phyloP scores from a whole-genome alignment of 345 rosid species.

The Eucalyptus sp. region DNA sequence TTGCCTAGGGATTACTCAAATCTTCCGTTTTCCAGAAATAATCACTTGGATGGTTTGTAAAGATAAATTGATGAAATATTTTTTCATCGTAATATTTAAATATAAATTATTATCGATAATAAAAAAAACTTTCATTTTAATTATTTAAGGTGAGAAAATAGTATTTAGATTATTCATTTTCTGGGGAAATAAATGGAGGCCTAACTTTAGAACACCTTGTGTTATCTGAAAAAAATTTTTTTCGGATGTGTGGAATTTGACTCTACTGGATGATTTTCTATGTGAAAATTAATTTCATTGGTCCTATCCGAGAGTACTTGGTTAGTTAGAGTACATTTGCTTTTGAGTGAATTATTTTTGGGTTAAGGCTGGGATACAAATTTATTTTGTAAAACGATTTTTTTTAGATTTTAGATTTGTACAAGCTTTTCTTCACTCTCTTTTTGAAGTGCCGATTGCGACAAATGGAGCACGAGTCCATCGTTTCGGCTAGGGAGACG shows the following conservation, averaged over 20 bases:
- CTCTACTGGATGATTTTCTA: not conserved
- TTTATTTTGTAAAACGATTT: not conserved
- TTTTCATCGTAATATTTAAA: rapidly evolving
- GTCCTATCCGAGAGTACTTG: not conserved
- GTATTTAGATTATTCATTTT: too few relatives aligned
- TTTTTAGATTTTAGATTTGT: not conserved
- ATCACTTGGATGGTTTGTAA: too few relatives aligned
- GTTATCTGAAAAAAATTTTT: not conserved
- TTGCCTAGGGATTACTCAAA: not conserved
- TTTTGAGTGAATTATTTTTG: not conserved
- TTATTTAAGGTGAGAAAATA: not conserved
- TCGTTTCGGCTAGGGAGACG: not conserved
- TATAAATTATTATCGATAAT: not conserved
- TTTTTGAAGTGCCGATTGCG: not conserved
- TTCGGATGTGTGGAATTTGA: not conserved
- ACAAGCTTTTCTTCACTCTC: not conserved
- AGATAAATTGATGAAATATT: too few relatives aligned
- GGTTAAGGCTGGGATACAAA: not conserved
- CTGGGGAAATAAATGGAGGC: rapidly evolving
- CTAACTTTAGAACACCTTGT: not conserved
- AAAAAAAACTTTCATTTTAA: not conserved
- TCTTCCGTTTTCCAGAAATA: too few relatives aligned
- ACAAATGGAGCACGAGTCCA: not conserved
- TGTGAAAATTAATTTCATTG: not conserved
- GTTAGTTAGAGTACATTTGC: not conserved